Evolutionary conservation across 2,329 filamentous ascomycete genomes (phyloP), one percentile per base, ranked within the genome.

Genomic region (Dothideomycetes sp.): DNA sequence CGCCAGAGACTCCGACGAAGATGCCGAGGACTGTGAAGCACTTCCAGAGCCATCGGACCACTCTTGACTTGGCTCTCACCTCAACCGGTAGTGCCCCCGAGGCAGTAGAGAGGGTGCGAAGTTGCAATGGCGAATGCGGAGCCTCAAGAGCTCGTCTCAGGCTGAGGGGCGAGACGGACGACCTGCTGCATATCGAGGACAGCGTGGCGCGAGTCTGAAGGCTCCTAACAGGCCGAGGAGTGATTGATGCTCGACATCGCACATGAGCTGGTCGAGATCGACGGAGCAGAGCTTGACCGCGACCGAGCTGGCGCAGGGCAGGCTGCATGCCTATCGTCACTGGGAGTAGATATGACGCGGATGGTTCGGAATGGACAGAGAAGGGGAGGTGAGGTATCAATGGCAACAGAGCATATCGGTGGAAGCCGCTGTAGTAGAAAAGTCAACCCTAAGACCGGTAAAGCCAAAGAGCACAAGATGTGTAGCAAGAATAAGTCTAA

Each of bases 11-110:
- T 5, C 80, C 68, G 29, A 91, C 71, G 36, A 89, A 83, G 43
- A 84, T 78, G 30, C 91, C 91, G 16, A 85, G 61, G 52, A 74
- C 75, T 3, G 82, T 77, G 24, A 87, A 81, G 22, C 75, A 69
- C 49, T 82, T 75, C 56, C 84, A 85, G 34, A 77, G 59, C 52
- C 83, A 77, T 34, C 65, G 65, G 7, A 64, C 46, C 9, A 69
- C 3, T 14, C 36, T 31, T 5, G 36, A 36, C 29, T 34, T 10
- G 16, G 10, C 14, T 35, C 4, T 5, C 33, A 35, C 22, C 22
- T 7, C 22, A 12, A 27, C 22, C 12, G 22, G 22, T 7, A 27
- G 22, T 7, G 12, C 7, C 22, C 22, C 12, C 12, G 22, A 27
- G 22, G 22, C 22, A 27, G 12, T 27, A 12, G 12, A 27, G 22